Evolutionary conservation across 2,329 filamentous ascomycete species (phyloP), one percentile per base, ranked within the genome.

Genomic region (Lasiodiplodia theobromae): DNA sequence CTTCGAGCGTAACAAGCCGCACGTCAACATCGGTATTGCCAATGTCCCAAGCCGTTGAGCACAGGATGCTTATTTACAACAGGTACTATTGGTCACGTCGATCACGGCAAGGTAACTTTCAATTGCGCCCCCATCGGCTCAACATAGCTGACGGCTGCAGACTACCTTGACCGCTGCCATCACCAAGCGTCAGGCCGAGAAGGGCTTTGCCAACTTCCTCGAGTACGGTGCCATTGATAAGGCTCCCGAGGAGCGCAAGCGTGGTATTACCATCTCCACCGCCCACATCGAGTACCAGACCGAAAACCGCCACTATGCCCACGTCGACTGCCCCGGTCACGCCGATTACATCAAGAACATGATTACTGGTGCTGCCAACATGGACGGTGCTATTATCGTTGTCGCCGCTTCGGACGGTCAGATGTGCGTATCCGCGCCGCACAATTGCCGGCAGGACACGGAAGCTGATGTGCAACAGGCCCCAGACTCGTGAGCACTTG

Each of bases 291-390:
- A 99, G 86, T 99, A 98, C 87, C 85, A 93, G 76, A 99, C 96
- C 81, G 93, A 97, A 0, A 87, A 86, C 80, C 91, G 96, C 79
- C 96, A 99, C 87, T 99, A 99, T 86, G 96, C 96, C 77, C 96
- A 99, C 89, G 96, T 99, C 86, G 96, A 99, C 89, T 99, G 96
- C 85, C 96, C 96, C 69, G 96, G 96, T 84, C 96, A 99, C 91
- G 96, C 96, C 84, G 96, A 99, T 93, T 99, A 99, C 88, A 98
- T 99, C 87, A 99, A 99, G 90, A 99, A 99, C 91, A 99, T 99
- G 96, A 99, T 99, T 83, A 99, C 96, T 74, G 96, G 96, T 90
- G 94, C 96, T 72, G 95, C 96, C 77, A 97, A 94, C 87, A 99
- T 99, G 96, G 96, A 99, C 77, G 96, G 96, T 77, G 95, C 96